Percentiles rank a stretch among this genome's conserved stretches.
These are phyloP conservation scores for Paspalum notatum DNA, from an alignment of 176 grass and related monocot species.

Conservation along the genomic window DNA sequence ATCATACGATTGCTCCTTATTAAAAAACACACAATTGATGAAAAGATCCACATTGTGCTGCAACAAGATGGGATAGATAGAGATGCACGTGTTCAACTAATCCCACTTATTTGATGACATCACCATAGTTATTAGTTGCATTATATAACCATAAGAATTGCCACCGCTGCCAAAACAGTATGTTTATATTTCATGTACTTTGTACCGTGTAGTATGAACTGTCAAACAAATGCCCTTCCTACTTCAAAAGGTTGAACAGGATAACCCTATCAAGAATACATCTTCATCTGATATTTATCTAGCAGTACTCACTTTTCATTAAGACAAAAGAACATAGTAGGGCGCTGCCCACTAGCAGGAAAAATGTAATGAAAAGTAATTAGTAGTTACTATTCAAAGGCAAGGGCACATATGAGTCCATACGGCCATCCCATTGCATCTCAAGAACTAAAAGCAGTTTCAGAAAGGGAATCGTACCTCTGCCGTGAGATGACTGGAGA, in stretches of 20 bases:
- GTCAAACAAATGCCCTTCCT: neutral
- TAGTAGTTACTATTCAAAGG: no score
- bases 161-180: neutral
- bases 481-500: slow-evolving; percentile 39
- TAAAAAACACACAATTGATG: no score
- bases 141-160: neutral
- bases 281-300: neutral
- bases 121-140: neutral
- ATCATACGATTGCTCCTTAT: slow-evolving; percentile 17
- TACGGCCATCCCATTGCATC: neutral
- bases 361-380: neutral
- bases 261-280: neutral
- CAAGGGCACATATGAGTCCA: neutral
- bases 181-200: neutral
- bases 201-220: slow-evolving; percentile 6
- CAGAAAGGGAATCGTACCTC: slow-evolving; percentile 37
- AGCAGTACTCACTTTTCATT: slow-evolving; percentile 15
- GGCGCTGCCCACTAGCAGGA: neutral
- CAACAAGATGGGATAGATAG: neutral
- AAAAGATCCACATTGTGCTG: slow-evolving; percentile 16
- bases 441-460: slow-evolving; percentile 19
- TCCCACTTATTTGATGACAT: neutral
- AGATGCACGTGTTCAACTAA: neutral
- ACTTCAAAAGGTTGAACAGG: neutral
- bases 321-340: neutral